Base-by-base conservation (phyloP, 1,284 basidiomycete species). In the Trichosporon ovoides region DNA sequence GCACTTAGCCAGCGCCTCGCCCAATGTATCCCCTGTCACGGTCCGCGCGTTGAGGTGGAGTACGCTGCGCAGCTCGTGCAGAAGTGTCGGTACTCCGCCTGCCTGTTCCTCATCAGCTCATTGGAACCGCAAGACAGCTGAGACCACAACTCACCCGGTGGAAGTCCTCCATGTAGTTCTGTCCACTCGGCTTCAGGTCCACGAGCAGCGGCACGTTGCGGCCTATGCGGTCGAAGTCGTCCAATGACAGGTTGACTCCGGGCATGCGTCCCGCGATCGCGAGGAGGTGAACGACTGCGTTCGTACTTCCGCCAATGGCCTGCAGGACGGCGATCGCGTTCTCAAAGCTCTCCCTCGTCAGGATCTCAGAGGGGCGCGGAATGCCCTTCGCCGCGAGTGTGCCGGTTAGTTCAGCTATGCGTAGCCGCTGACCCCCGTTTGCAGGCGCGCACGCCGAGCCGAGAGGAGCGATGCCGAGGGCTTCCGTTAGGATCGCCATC, bases 131-230 rank as follows among this genome's bases (percentile, higher is more conserved):
- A n/a, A n/a, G n/a, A n/a, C n/a, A n/a, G n/a, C 7, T 1, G n/a
- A 1, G 22, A n/a, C 10, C 0, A 13, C 1, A 16, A 28, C 56
- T 24, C 28, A 65, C 66, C 24, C 72, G 70, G 66, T 80, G 75
- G 14, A 80, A 69, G 61, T 80, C 79, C 58, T 79, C 77, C 75
- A 79, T 77, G 58, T 79, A 76, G 59, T 77, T 78, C 10, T 64
- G 62, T 1, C 79, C 79, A 2, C 71, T 73, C 0, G 79, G 79
- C 65, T 80, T 80, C 38, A 80, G 67, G 58, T 80, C 76, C n/a
- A 77, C 74, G 9, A 80, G 62, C 36, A 80, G 62, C 1, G 79
- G 79, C 2, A 77, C 77, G 58, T 66, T 64, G 28, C 73, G 60
- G 1, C 77, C 78, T 46, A 80, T 75, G 3, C 63, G 55, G 53